Evolutionary conservation across 2,329 filamentous ascomycete genomes (phyloP).

Genomic region (Torrubiella hemipterigena): DNA sequence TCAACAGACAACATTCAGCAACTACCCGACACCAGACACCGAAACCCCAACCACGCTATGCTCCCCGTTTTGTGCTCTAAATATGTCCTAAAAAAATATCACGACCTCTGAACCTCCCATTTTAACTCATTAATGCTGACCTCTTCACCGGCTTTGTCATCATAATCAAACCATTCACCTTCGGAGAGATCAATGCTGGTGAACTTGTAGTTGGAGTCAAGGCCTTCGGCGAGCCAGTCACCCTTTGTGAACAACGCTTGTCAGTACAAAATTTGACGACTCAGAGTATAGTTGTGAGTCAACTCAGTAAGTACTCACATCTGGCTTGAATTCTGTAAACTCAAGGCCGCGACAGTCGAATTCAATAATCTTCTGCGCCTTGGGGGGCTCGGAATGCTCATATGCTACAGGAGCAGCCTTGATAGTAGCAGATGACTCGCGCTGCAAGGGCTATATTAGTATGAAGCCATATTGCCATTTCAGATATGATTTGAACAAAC

Average conservation of each 20-base stretch:
- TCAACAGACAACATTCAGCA: no score
- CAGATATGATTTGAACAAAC: conserved; percentile 28
- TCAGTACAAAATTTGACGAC: neutral
- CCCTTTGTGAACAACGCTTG: conserved; percentile 40
- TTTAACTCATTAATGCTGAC: conserved; percentile 83
- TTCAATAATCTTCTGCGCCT: conserved; percentile 67
- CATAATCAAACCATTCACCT: conserved; percentile 96
- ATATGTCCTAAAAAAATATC: conserved; percentile 14
- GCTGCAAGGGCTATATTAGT: conserved; percentile 28
- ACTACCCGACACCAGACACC: no score
- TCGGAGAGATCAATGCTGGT: conserved; percentile 70
- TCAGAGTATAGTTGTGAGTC: neutral
- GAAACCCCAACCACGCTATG: conserved; percentile 2
- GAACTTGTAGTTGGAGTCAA: conserved; percentile 75
- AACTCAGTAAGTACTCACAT: conserved; percentile 39
- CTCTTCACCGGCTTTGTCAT: conserved; percentile 85
- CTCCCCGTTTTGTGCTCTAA: neutral
- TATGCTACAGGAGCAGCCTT: conserved; percentile 63
- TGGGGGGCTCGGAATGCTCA: conserved; percentile 57
- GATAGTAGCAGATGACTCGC: conserved; percentile 79
- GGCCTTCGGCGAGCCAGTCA: conserved; percentile 76
- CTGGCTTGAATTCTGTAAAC: conserved; percentile 80
- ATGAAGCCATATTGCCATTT: neutral
- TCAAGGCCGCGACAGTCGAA: conserved; percentile 93
- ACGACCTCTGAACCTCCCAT: conserved; percentile 73